A percentile compares a stretch with the other conserved stretches of the same genome.
phyloP scores from a whole-genome alignment of 169 alveolate genomes.

The Plasmodium sp. region DNA sequence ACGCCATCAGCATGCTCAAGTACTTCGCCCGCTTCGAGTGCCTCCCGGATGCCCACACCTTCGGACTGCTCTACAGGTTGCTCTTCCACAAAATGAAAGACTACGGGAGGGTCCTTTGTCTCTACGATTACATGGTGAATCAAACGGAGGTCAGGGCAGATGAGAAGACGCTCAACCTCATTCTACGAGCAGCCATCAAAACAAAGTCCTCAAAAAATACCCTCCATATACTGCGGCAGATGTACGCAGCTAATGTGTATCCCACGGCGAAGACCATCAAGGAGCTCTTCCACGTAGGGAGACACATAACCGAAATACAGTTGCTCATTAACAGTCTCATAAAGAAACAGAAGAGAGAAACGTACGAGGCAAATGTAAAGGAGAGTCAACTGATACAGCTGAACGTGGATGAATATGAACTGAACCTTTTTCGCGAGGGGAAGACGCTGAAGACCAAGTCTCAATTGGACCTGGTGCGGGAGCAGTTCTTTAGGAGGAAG shows the following conservation, averaged over 20 bases:
- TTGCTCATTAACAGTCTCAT: slow-evolving; percentile 75
- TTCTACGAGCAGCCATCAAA: slow-evolving; percentile 40
- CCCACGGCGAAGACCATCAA: slow-evolving; percentile 86
- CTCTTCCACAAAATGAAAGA: slow-evolving; percentile 62
- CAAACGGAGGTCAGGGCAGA: slow-evolving; percentile 13
- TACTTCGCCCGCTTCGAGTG: slow-evolving; percentile 79
- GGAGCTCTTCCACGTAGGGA: slow-evolving; percentile 84
- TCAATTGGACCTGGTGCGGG: slow-evolving; percentile 60
- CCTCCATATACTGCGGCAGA: slow-evolving; percentile 78
- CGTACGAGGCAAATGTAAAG: slow-evolving; percentile 72
- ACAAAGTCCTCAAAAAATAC: slow-evolving; percentile 80
- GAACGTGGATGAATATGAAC: slow-evolving; percentile 81
- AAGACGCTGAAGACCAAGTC: slow-evolving; percentile 38
- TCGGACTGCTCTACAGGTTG: slow-evolving; percentile 61
- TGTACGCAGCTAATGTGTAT: slow-evolving; percentile 80
- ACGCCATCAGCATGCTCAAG: slow-evolving; percentile 86
- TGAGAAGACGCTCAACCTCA: slow-evolving; percentile 29
- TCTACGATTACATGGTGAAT: slow-evolving; percentile 23
- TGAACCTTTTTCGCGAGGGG: slow-evolving; percentile 68
- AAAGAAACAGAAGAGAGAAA: slow-evolving; percentile 78
- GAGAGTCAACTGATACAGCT: slow-evolving; percentile 81
- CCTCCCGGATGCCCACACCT: slow-evolving; percentile 72
- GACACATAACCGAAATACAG: slow-evolving; percentile 86
- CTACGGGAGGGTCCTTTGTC: slow-evolving; percentile 70
- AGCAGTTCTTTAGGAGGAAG: slow-evolving; percentile 65